Base-by-base conservation (phyloP, 2,329 filamentous ascomycete species). In the Aureobasidium sp. region DNA sequence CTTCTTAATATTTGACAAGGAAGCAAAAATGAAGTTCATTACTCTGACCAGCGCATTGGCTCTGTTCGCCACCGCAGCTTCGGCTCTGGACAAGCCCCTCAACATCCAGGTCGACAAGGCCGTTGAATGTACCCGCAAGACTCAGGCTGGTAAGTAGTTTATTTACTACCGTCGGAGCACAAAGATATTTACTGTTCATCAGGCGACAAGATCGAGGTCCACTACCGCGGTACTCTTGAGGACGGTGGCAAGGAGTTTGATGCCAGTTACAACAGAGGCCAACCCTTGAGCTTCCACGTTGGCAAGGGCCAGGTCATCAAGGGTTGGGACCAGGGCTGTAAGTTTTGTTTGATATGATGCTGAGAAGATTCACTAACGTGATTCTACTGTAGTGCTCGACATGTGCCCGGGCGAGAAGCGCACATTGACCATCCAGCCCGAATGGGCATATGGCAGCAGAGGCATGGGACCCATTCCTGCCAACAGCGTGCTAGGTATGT, bases 371-470 rank as follows among this genome's bases (percentile, higher is more conserved):
- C 20, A 5, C 15, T 49, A 12, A 49, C 22, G 47, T 37, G 39
- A 20, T 20, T 41, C 8, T 14, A 42, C 20, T 25, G 3, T 52
- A 61, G 84, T 97, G 27, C 73, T 95, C 49, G 90, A 92, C 72
- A 97, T 97, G 93, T 97, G 93, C 77, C 88, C 94, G 69, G 94
- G 94, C 66, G 93, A 99, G 82, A 96, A 96, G 85, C 84, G 76
- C 77, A 93, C 86, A 63, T 79, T 99, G 73, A 97, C 91, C 31
- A 94, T 99, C 59, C 91, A 91, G 57, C 91, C 93, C 25, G 87
- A 90, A 73, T 84, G 87, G 72, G 93, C 87, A 56, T 97, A 97
- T 73, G 93, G 93, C 64, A 79, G 86, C 66, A 84, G 88, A 64
- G 83, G 78, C 59, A 84, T 94, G 74, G 92, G 92, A 1, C 91